phyloP scores from a whole-genome alignment of 2,329 filamentous ascomycete genomes.

The Ophiocordyceps unilateralis region DNA sequence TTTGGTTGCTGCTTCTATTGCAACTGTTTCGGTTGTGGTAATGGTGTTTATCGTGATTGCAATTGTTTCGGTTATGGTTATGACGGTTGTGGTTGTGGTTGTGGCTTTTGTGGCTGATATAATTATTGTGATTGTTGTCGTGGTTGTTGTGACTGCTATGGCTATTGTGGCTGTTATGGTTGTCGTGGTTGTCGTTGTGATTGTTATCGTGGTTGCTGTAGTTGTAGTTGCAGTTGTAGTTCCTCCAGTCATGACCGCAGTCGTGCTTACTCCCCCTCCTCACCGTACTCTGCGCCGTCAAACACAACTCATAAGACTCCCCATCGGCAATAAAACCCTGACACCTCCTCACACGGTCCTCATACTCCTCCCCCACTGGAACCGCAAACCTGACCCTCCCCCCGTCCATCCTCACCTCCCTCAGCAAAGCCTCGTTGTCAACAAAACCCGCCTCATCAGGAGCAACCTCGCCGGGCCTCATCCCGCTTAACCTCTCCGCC shows the following conservation, averaged over 20 bases:
- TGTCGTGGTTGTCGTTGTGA: neutral
- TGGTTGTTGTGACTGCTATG: neutral
- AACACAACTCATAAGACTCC: conserved; percentile 72
- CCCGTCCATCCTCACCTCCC: conserved; percentile 3
- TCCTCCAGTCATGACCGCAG: too few species aligned
- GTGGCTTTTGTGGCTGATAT: neutral
- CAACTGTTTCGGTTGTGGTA: too few species aligned
- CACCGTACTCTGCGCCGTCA: conserved; percentile 60
- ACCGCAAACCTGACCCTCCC: conserved; percentile 14
- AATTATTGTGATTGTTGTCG: neutral
- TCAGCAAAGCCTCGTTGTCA: conserved; percentile 6
- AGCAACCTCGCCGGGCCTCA: neutral
- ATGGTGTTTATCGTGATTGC: too few species aligned
- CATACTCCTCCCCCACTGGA: conserved; percentile 36
- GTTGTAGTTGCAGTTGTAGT: too few species aligned
- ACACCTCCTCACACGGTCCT: conserved; percentile 47
- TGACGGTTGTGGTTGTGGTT: neutral
- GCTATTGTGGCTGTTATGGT: neutral
- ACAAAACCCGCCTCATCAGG: neutral
- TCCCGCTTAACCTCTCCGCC: neutral
- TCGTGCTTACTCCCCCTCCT: conserved; percentile 7
- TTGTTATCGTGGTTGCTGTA: neutral
- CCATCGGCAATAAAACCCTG: conserved; percentile 58
- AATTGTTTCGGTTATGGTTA: too few species aligned
- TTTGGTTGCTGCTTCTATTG: too few species aligned